Percentiles rank a stretch among this genome's conserved stretches.
These are phyloP conservation scores for Colletotrichum sp. DNA, from an alignment of 2,329 filamentous ascomycete genomes.

Conservation along the genomic window DNA sequence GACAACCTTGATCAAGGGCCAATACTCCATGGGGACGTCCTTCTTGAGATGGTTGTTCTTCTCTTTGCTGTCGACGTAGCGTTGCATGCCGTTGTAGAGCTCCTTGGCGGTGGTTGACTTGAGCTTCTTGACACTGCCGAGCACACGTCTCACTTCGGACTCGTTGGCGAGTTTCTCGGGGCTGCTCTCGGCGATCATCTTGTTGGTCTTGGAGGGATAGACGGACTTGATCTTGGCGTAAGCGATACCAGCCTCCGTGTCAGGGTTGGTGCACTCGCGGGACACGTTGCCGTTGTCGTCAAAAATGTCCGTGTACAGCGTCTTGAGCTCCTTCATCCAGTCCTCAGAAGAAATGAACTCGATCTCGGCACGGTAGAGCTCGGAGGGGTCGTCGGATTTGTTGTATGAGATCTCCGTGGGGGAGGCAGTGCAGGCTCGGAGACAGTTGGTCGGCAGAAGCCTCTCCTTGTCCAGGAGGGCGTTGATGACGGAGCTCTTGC, in stretches of 20 bases:
- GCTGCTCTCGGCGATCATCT: slow-evolving; percentile 27
- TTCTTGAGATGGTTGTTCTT: slow-evolving; percentile 23
- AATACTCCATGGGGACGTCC: slow-evolving; percentile 35
- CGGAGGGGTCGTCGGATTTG: slow-evolving; percentile 37
- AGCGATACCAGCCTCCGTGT: slow-evolving; percentile 47
- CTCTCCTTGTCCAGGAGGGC: slow-evolving; percentile 66
- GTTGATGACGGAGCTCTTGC: slow-evolving; percentile 69
- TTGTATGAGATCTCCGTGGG: slow-evolving; percentile 68
- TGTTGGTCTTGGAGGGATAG: slow-evolving; percentile 38
- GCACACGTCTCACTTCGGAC: slow-evolving; percentile 24
- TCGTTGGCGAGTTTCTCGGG: slow-evolving; percentile 25
- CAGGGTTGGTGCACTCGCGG: slow-evolving; percentile 40
- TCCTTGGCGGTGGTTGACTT: slow-evolving; percentile 22
- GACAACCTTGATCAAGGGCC: slow-evolving; percentile 61
- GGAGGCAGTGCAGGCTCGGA: slow-evolving; percentile 66
- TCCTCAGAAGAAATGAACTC: slow-evolving; percentile 60
- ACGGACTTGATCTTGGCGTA: slow-evolving; percentile 52
- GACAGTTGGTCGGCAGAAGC: slow-evolving; percentile 50
- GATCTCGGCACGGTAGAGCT: slow-evolving; percentile 57
- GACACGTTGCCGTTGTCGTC: slow-evolving; percentile 42
- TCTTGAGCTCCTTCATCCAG: slow-evolving; percentile 57
- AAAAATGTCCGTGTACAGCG: slow-evolving; percentile 53
- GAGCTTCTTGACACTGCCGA: slow-evolving; percentile 28
- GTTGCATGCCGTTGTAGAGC: slow-evolving; percentile 28
- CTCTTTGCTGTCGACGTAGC: slow-evolving; percentile 33